Evolutionary conservation across 2,329 filamentous ascomycete genomes (phyloP).

Genomic region (Canariomyces notabilis): DNA sequence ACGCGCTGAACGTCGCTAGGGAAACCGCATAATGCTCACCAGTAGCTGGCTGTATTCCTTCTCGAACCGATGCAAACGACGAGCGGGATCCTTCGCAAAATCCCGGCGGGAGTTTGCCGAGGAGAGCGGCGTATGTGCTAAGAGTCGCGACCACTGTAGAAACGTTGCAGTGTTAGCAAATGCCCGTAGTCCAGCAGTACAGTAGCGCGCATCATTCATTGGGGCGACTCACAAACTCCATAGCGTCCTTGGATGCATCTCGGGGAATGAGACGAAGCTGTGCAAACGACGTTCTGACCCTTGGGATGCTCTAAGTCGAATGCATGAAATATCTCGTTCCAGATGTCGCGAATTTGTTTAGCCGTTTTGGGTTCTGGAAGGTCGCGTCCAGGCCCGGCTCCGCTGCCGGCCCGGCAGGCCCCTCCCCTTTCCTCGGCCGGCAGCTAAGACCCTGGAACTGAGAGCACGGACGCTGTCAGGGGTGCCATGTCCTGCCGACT

Average conservation of each 20-base stretch:
- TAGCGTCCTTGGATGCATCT: slow-evolving; percentile 45
- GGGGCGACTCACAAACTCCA: slow-evolving; percentile 49
- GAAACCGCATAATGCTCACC: slow-evolving; percentile 35
- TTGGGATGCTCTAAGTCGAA: slow-evolving; percentile 9
- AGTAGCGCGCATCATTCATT: no score
- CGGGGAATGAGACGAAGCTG: slow-evolving; percentile 23
- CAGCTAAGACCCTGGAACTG: slow-evolving; percentile 4
- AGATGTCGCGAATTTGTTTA: slow-evolving; percentile 31
- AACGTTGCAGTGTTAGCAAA: background rate
- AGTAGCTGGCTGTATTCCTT: slow-evolving; percentile 60
- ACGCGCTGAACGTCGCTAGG: background rate
- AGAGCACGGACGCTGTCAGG: slow-evolving; percentile 12
- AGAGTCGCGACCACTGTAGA: slow-evolving; percentile 59
- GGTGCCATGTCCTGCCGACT: slow-evolving; percentile 7
- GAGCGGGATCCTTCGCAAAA: slow-evolving; percentile 57
- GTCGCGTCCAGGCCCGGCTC: slow-evolving; percentile 3
- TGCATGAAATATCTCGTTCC: slow-evolving; percentile 30
- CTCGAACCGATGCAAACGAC: slow-evolving; percentile 61
- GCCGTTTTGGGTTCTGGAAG: slow-evolving; percentile 10
- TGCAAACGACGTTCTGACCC: slow-evolving; percentile 14
- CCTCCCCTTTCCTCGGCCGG: background rate
- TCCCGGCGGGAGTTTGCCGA: slow-evolving; percentile 52
- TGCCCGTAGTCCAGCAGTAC: slow-evolving; percentile 25
- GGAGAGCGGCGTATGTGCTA: slow-evolving; percentile 57
- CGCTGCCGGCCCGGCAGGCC: slow-evolving; percentile 9